Conservation (phyloP, 2,329 filamentous ascomycete species). For the Arthrobotrys iridis region DNA sequence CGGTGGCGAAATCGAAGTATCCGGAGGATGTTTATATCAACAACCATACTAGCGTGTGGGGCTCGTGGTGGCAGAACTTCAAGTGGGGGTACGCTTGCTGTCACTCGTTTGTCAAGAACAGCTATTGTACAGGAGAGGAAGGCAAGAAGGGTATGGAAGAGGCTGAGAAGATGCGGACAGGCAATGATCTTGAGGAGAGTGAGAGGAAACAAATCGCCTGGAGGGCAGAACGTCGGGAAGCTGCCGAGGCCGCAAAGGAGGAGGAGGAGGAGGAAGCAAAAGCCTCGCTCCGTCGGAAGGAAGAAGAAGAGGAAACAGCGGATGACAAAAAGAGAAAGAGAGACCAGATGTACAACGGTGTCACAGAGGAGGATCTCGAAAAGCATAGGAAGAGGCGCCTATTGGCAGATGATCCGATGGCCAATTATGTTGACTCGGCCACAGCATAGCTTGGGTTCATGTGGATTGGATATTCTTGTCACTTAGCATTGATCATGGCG, state of each 20-base stretch:
- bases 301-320: constrained; percentile 57
- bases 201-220: constrained; percentile 55
- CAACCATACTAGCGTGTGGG: constrained; percentile 93
- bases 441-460: background rate
- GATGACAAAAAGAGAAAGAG: constrained; percentile 75
- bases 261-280: constrained; percentile 58
- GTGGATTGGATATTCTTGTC: constrained; percentile 11
- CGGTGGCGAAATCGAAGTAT: constrained; percentile 86
- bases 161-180: constrained; percentile 66
- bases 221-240: constrained; percentile 55
- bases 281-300: constrained; percentile 54
- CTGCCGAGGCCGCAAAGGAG: constrained; percentile 60
- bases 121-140: constrained; percentile 93
- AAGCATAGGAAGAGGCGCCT: constrained; percentile 80
- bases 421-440: constrained; percentile 71
- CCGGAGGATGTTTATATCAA: constrained; percentile 85
- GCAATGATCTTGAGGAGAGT: constrained; percentile 41
- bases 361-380: constrained; percentile 86
- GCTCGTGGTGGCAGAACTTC: constrained; percentile 96
- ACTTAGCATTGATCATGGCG: constrained; percentile 33
- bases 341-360: constrained; percentile 79
- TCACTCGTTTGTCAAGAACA: constrained; percentile 92
- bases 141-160: constrained; percentile 84
- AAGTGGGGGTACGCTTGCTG: constrained; percentile 97
- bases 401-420: constrained; percentile 86